Percentiles rank a stretch among this genome's conserved stretches.
Evolutionary conservation across 257 asterid genomes (phyloP).

Genomic region (Nicotiana paniculata): DNA sequence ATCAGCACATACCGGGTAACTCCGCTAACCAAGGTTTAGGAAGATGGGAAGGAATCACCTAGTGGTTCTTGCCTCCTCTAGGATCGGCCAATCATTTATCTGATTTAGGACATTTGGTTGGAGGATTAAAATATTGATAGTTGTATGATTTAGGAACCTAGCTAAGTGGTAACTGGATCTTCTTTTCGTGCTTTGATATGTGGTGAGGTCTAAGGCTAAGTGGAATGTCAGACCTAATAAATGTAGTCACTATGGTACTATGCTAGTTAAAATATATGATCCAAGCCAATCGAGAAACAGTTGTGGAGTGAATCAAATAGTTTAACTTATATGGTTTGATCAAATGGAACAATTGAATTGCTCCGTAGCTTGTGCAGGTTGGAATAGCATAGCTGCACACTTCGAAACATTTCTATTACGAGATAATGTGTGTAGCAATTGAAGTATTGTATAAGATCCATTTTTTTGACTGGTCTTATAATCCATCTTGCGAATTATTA

Average conservation of each 20-base stretch:
- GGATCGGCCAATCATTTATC: neutral
- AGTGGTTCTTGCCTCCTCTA: no score
- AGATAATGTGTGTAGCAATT: neutral
- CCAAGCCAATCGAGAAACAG: neutral
- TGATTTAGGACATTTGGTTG: slow-evolving; percentile 5
- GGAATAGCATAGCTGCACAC: neutral
- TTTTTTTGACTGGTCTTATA: neutral
- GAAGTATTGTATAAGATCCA: neutral
- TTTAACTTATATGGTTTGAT: neutral
- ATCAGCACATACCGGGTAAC: no score
- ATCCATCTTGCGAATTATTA: neutral
- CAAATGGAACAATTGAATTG: neutral
- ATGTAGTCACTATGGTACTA: neutral
- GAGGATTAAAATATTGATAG: neutral
- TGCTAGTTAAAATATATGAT: neutral
- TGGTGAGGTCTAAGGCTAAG: neutral
- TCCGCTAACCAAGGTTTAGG: no score
- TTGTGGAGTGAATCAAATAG: neutral
- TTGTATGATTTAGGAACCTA: neutral
- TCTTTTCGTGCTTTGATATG: neutral
- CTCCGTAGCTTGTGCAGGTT: neutral
- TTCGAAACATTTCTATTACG: neutral
- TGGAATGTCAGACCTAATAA: neutral
- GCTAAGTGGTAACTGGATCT: neutral
- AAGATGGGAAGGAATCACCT: no score